Evolutionary conservation across 83 land plant species (phyloP), one percentile per base, ranked within the genome.

Genomic region (Diphasiastrum complanatum): DNA sequence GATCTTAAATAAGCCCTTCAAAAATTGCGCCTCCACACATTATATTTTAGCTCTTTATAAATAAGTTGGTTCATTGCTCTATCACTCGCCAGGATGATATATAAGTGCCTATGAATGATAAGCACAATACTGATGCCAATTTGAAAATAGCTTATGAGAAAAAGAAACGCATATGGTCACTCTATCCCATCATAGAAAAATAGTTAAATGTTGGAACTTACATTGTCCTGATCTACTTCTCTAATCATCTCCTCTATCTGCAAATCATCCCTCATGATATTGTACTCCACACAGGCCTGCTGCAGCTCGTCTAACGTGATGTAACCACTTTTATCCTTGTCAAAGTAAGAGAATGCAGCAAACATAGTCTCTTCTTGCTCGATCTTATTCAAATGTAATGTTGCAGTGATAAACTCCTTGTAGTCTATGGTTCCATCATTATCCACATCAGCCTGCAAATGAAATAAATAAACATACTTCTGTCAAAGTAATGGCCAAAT

Each of bases 281-380:
- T 65, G 47, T 33, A 53, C 22, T 65, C 68, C n/a, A 26, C 16
- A 31, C 64, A 65, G 6, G 68, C 68, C 10, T 65, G 64, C 37
- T 65, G 68, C 23, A 65, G 63, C 31, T 65, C 68, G 36, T 65
- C 68, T 22, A 54, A 12, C 31, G 68, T 65, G 65, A 65, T 36
- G 27, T 65, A 65, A 31, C 68, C 68, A 25, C 68, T 65, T 16
- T 54, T 54, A 8, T 65, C 68, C 63, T 65, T 65, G 30, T 65
- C 68, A 58, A 65, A 55, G n/a, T 65, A 65, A 1, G 63, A 65
- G 28, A 65, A 65, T 12, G 68, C 68, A 10, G 68, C 68, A 27
- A 52, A 65, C 63, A 65, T 33, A 45, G 51, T 65, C 45, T 65
- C 68, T 23, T 65, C 68, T 4, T 63, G 68, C 64, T 65, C 68